These are phyloP conservation scores for Trichophyton rubrum DNA, from an alignment of 2,329 filamentous ascomycete genomes.

Conservation along the genomic window DNA sequence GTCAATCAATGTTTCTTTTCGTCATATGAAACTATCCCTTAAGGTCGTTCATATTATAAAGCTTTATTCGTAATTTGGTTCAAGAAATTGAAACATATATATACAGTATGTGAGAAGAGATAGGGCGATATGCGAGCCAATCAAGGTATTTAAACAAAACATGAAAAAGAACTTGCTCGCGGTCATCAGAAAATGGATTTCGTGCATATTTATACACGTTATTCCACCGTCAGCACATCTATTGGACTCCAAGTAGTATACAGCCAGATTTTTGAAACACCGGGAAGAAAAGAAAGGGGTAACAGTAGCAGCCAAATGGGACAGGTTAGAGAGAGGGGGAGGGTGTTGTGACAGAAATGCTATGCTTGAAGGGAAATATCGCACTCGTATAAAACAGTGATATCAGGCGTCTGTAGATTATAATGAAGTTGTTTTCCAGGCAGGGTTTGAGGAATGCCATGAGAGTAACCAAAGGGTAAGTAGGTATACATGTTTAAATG, in stretches of 20 bases:
- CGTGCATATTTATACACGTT: neutral
- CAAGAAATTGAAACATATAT: neutral
- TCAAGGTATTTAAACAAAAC: conserved; percentile 1
- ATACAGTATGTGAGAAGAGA: conserved; percentile 12
- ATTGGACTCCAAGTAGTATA: conserved; percentile 13
- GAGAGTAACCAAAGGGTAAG: neutral
- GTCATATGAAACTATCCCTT: neutral
- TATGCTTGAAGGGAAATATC: neutral
- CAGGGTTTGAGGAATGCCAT: neutral
- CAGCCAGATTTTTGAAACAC: conserved; percentile 7
- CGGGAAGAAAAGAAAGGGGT: neutral
- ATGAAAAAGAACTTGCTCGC: conserved; percentile 6
- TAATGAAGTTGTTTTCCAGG: neutral
- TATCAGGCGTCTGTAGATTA: neutral
- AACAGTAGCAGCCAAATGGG: too few species aligned
- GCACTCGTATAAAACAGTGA: neutral
- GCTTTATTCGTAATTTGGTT: neutral
- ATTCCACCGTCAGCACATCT: conserved; percentile 1
- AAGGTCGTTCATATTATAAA: neutral
- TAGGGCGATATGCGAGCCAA: neutral
- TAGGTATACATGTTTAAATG: conserved; percentile 38
- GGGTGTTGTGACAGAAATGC: neutral
- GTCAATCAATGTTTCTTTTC: neutral
- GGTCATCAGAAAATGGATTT: neutral
- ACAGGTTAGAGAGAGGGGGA: neutral